A percentile compares a stretch with the other conserved stretches of the same genome.
Conservation (phyloP, 2,329 filamentous ascomycete species). For the Diaporthe velutina region DNA sequence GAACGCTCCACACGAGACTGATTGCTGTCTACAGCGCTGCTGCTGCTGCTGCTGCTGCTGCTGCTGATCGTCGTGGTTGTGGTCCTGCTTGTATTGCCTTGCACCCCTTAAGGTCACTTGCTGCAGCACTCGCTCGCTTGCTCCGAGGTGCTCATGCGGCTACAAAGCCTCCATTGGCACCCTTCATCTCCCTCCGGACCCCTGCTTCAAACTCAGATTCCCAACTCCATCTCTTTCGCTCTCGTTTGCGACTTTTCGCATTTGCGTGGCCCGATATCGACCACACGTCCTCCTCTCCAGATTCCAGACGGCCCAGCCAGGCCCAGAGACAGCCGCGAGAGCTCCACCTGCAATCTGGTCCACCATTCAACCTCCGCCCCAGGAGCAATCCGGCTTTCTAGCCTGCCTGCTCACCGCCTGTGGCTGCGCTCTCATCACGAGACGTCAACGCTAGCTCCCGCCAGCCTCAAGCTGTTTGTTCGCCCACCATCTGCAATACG, state of each 20-base stretch:
- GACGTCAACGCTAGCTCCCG: slow-evolving; percentile 30
- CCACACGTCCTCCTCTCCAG: slow-evolving; percentile 19
- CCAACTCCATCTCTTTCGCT: slow-evolving; percentile 21
- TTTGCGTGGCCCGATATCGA: slow-evolving; percentile 21
- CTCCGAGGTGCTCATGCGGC: slow-evolving; percentile 38
- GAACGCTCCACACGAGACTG: slow-evolving; percentile 34
- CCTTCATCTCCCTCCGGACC: slow-evolving; percentile 33
- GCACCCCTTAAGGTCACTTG: slow-evolving; percentile 46
- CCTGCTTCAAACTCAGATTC: slow-evolving; percentile 24
- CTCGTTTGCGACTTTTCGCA: slow-evolving; percentile 11
- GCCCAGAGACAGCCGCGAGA: slow-evolving; percentile 32
- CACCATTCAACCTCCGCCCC: slow-evolving; percentile 33
- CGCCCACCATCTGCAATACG: background rate
- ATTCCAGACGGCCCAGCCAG: slow-evolving; percentile 26
- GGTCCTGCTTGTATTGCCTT: slow-evolving; percentile 38
- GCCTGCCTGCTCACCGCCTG: slow-evolving; percentile 38
- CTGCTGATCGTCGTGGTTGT: background rate
- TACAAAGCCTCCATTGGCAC: slow-evolving; percentile 38
- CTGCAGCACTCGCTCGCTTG: slow-evolving; percentile 34
- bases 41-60: background rate
- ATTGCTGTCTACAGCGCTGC: background rate
- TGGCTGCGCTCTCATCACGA: slow-evolving; percentile 37
- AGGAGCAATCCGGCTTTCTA: slow-evolving; percentile 34
- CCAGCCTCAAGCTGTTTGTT: slow-evolving; percentile 1
- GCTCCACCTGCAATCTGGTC: slow-evolving; percentile 37